Evolutionary conservation across 768 basidiomycete genomes (phyloP).

Genomic region (Russula lepida): DNA sequence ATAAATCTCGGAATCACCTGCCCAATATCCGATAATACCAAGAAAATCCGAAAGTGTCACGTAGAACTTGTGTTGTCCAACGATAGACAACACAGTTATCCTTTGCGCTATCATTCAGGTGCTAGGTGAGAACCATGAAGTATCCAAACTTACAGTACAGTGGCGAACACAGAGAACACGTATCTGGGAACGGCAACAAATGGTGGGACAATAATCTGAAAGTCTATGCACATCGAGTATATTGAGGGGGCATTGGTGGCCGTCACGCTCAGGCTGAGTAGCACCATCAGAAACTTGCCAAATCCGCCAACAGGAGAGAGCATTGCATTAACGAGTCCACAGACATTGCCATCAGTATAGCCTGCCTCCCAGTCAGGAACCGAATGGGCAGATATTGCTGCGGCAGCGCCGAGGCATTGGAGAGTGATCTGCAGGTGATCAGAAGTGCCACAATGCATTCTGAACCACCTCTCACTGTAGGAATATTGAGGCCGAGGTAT

Average conservation of each 20-base stretch:
- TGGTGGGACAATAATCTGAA: conserved; percentile 60
- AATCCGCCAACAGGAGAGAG: conserved; percentile 54
- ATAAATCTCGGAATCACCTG: conserved; percentile 14
- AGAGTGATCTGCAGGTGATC: conserved; percentile 28
- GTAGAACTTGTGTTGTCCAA: conserved; percentile 63
- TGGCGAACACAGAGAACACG: conserved; percentile 57
- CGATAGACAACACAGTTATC: conserved; percentile 57
- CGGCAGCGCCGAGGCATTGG: conserved; percentile 60
- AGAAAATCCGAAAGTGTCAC: conserved; percentile 54
- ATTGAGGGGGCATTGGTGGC: conserved; percentile 78
- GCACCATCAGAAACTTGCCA: conserved; percentile 61
- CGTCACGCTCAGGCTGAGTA: conserved; percentile 68
- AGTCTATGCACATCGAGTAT: conserved; percentile 69
- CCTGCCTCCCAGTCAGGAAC: conserved; percentile 50
- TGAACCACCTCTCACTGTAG: conserved; percentile 38
- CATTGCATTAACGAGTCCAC: conserved; percentile 56
- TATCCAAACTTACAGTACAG: conserved; percentile 45
- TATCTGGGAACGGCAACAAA: conserved; percentile 57
- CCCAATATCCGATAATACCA: conserved; percentile 48
- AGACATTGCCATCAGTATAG: conserved; percentile 47
- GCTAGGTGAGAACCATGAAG: not conserved
- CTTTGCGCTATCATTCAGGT: conserved; percentile 27
- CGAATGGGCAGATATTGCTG: conserved; percentile 46
- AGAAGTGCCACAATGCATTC: conserved; percentile 12
- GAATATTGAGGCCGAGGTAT: conserved; percentile 56